phyloP scores from a whole-genome alignment of 2,329 filamentous ascomycete species.

The Penicillium sp. region DNA sequence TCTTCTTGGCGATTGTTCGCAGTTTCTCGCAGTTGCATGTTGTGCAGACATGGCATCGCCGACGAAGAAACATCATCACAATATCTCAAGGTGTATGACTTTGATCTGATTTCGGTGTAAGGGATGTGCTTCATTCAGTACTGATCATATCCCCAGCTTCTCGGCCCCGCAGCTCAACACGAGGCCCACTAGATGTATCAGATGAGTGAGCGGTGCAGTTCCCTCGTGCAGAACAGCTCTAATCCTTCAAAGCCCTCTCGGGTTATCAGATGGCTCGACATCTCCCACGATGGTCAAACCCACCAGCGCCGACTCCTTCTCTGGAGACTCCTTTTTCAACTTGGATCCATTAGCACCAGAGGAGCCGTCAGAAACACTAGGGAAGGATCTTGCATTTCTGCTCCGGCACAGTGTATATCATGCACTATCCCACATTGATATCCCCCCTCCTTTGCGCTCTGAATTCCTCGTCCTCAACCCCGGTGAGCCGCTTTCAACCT shows the following conservation, averaged over 20 bases:
- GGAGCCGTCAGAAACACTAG: constrained; percentile 36
- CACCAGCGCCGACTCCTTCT: constrained; percentile 16
- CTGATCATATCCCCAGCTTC: constrained; percentile 29
- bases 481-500: constrained; percentile 48
- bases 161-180: constrained; percentile 53
- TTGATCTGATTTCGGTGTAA: not conserved
- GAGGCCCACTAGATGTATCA: constrained; percentile 65
- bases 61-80: constrained; percentile 31
- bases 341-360: constrained; percentile 34
- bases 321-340: constrained; percentile 28
- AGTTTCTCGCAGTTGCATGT: not conserved
- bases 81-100: constrained; percentile 35
- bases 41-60: constrained; percentile 19
- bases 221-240: not conserved
- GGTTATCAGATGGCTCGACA: constrained; percentile 15
- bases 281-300: constrained; percentile 15
- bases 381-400: constrained; percentile 73
- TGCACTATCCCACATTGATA: constrained; percentile 59
- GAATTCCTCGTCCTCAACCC: constrained; percentile 58
- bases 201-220: constrained; percentile 58
- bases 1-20: constrained; percentile 1
- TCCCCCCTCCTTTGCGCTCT: constrained; percentile 62
- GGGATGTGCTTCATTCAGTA: not conserved
- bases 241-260: constrained; percentile 23
- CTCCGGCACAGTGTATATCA: constrained; percentile 78